Percentiles rank a stretch among this genome's conserved stretches.
These are phyloP conservation scores for Neonectria magnoliae DNA, from an alignment of 2,329 filamentous ascomycete genomes.

Conservation along the genomic window DNA sequence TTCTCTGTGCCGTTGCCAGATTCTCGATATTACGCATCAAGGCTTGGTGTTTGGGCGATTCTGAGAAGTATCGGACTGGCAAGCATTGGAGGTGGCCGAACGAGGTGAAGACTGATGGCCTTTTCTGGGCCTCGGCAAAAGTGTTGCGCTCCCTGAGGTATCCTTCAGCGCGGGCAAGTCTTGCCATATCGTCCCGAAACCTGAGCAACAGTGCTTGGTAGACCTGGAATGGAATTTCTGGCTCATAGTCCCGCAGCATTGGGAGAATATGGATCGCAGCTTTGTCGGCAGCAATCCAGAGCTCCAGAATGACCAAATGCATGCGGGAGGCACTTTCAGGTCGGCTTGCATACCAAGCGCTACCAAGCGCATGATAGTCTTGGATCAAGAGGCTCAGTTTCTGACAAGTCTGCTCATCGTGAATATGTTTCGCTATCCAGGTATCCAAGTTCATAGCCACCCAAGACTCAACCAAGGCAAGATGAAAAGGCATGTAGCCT, in stretches of 20 bases:
- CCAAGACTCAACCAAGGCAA: slow-evolving; percentile 61
- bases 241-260: slow-evolving; percentile 57
- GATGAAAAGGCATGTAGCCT: slow-evolving; percentile 15
- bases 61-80: slow-evolving; percentile 28
- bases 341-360: slow-evolving; percentile 47
- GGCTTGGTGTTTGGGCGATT: slow-evolving; percentile 46
- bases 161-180: slow-evolving; percentile 56
- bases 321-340: slow-evolving; percentile 63
- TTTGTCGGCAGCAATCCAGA: slow-evolving; percentile 68
- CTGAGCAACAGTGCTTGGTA: slow-evolving; percentile 59
- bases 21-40: slow-evolving; percentile 51
- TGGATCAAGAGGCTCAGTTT: slow-evolving; percentile 46
- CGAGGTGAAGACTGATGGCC: slow-evolving; percentile 22
- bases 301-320: slow-evolving; percentile 63
- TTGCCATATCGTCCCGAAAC: slow-evolving; percentile 57
- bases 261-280: slow-evolving; percentile 50
- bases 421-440: slow-evolving; percentile 50
- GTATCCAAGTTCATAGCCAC: slow-evolving; percentile 50
- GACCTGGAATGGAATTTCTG: slow-evolving; percentile 52
- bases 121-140: neutral
- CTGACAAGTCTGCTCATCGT: slow-evolving; percentile 37
- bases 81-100: slow-evolving; percentile 31
- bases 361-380: slow-evolving; percentile 47
- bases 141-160: slow-evolving; percentile 46
- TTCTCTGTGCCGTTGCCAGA: slow-evolving; percentile 43